Base-by-base conservation (phyloP, 345 rosid genomes). In the Bretschneidera sinensis region DNA sequence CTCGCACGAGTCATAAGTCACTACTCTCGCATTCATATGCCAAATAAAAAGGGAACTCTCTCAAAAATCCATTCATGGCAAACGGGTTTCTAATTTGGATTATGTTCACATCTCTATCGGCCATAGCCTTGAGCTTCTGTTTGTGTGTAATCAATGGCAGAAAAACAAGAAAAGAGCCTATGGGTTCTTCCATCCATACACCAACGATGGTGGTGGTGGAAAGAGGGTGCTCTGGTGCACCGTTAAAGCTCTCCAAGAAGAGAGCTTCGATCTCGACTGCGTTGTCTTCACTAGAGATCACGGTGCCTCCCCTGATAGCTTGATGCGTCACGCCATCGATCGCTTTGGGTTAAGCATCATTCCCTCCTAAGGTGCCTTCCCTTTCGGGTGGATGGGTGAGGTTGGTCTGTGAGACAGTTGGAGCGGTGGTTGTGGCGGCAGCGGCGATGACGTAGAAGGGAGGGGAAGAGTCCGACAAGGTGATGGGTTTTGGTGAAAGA, bases 151-250 rank as follows among this genome's bases (percentile, higher is more conserved):
- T 79, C 72, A 66, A 25, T 24, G 64, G 76, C 71, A 90, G 35
- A 73, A 67, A 17, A 57, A 45, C 66, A 64, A 75, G 24, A 73
- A 70, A 59, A 67, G 48, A n/a, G 85, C 96, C 0, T 95, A 84
- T 34, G 97, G 77, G 0, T 92, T 89, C 84, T 89, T 92, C 78
- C 98, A 92, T 54, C 98, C 97, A 0, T 87, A 78, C 83, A 87
- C 97, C 21, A 87, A 92, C 76, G 98, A 90, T 67, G 98, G 97
- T 17, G 98, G 98, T 25, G 97, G 98, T 56, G 96, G 98, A 10
- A 97, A 92, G 75, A 74, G 98, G 66, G 98, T 90, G 31, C 85
- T 92, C 35, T 92, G 98, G 98, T 92, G 96, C 69, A 85, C 98
- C 18, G 92, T 90, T 52, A 89, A 78, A 81, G 95, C 96, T 17